Base-by-base conservation (phyloP, 805 yeast genomes). In the Metschnikowia arizonensis region DNA sequence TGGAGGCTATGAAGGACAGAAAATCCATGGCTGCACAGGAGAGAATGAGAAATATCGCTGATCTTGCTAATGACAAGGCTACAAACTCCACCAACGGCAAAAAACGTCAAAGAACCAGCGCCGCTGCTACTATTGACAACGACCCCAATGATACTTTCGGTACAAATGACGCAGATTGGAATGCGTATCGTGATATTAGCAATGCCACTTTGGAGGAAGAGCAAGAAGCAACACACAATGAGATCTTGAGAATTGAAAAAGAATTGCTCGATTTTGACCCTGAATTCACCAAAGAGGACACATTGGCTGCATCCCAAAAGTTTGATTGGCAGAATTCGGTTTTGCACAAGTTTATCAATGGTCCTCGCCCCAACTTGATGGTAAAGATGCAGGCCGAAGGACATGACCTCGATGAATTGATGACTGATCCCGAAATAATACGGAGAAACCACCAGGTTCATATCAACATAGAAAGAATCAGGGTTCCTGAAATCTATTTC, bases 91-190 rank as follows among this genome's bases (percentile, higher is more conserved):
- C 80, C 25, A 76, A 74, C 31, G 60, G 67, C 9, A 72, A 84
- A 56, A 67, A 66, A 48, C 68, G 74, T 47, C 59, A 71, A 42
- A 61, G 74, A 33, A 33, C 44, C 18, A 48, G 44, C 23, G 77
- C 73, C 5, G 79, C 76, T 53, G 79, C 82, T 0, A 80, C 89
- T 1, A 83, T 86, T 28, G 96, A 88, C 58, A 88, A 87, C 54
- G 97, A 88, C 62, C 95, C 95, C 12, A 88, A 82, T 56, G 98
- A 91, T 64, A 87, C 90, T 0, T 90, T 91, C 65, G 98, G 97
- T 46, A 90, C 96, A 2, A 82, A 88, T 58, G 98, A 91, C 60
- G 96, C 86, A 45, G 99, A 93, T 64, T 91, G 97, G 97, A 80
- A 85, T 18, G 82, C 88, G 14, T 91, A 91, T 61, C 77, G 93